Evolutionary conservation across 2,329 filamentous ascomycete genomes (phyloP).

Genomic region (Pseudogymnoascus sp.): DNA sequence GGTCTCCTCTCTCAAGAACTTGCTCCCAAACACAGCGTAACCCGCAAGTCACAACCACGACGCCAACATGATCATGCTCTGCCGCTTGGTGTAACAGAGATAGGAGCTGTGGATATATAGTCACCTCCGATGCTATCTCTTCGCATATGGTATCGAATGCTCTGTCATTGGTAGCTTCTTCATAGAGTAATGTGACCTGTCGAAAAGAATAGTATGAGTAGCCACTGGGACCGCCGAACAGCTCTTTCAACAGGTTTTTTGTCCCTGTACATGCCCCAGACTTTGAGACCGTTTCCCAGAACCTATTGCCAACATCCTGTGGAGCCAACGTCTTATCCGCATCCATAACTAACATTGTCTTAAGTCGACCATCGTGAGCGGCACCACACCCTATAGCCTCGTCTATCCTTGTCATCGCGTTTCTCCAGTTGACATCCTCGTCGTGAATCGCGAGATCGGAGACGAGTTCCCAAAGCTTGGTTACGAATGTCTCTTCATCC

Average conservation of each 20-base stretch:
- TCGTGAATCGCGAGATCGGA: slow-evolving; percentile 33
- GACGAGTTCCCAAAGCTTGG: slow-evolving; percentile 17
- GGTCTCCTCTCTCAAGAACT: slow-evolving; percentile 36
- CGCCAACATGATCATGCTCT: slow-evolving; percentile 32
- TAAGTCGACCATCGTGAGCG: slow-evolving; percentile 14
- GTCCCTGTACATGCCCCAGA: slow-evolving; percentile 1
- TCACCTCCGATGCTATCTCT: slow-evolving; percentile 33
- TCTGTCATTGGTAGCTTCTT: slow-evolving; percentile 33
- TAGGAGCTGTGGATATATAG: slow-evolving; percentile 40
- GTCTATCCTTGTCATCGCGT: slow-evolving; percentile 12
- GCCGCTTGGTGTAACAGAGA: slow-evolving; percentile 32
- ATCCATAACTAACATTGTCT: slow-evolving; percentile 48
- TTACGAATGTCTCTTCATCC: slow-evolving; percentile 21
- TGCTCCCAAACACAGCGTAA: slow-evolving; percentile 46
- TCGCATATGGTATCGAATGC: slow-evolving; percentile 39
- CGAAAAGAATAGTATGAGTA: slow-evolving; percentile 49
- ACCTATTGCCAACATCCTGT: slow-evolving; percentile 41
- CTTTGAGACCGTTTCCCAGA: slow-evolving; percentile 34
- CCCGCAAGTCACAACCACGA: slow-evolving; percentile 48
- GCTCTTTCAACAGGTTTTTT: slow-evolving; percentile 28
- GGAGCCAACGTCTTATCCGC: slow-evolving; percentile 47
- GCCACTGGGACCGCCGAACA: slow-evolving; percentile 40
- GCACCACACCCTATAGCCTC: slow-evolving; percentile 12
- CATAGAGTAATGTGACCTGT: slow-evolving; percentile 45
- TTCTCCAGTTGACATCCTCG: slow-evolving; percentile 31